Percentiles rank a stretch among this genome's conserved stretches.
Evolutionary conservation across 1,139 yeast genomes (phyloP).

Genomic region (Suhomyces bribrorum): DNA sequence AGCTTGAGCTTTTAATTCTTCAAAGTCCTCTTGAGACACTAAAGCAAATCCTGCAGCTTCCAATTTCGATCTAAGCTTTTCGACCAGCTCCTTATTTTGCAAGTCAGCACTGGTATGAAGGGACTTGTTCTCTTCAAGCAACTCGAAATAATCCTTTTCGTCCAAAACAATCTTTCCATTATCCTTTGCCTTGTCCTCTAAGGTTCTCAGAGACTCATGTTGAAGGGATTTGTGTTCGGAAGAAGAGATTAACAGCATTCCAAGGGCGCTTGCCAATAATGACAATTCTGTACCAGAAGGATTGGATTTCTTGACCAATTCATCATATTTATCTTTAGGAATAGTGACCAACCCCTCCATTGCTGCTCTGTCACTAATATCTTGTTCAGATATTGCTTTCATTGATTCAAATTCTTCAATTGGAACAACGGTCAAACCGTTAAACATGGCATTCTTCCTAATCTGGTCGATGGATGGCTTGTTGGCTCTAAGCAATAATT

Average conservation of each 20-base stretch:
- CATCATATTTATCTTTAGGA: conserved; percentile 12
- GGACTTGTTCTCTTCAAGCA: conserved; percentile 1
- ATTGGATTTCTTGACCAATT: conserved; percentile 16
- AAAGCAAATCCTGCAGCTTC: conserved; percentile 37
- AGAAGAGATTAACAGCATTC: conserved; percentile 21
- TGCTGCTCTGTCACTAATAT: conserved; percentile 13
- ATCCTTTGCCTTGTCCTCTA: conserved; percentile 22
- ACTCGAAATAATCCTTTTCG: conserved; percentile 21
- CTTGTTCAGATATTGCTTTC: conserved; percentile 13
- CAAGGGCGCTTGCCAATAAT: conserved; percentile 25
- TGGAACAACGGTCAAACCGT: conserved; percentile 32
- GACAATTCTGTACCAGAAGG: conserved; percentile 21
- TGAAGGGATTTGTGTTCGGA: conserved; percentile 23
- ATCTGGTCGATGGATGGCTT: conserved; percentile 40
- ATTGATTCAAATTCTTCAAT: conserved; percentile 26
- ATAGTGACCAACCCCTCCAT: conserved; percentile 16
- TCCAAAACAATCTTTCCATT: conserved; percentile 31
- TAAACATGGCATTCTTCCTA: conserved; percentile 26
- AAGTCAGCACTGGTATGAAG: conserved; percentile 1
- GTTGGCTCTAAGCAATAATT: conserved; percentile 35
- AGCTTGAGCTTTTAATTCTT: conserved; percentile 1
- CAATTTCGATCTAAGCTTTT: conserved; percentile 3
- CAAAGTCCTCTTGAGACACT: conserved; percentile 30
- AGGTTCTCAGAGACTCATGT: conserved; percentile 9
- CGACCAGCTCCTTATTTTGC: conserved; percentile 4